phyloP scores from a whole-genome alignment of 768 basidiomycete species.

The Naganishia onofrii region DNA sequence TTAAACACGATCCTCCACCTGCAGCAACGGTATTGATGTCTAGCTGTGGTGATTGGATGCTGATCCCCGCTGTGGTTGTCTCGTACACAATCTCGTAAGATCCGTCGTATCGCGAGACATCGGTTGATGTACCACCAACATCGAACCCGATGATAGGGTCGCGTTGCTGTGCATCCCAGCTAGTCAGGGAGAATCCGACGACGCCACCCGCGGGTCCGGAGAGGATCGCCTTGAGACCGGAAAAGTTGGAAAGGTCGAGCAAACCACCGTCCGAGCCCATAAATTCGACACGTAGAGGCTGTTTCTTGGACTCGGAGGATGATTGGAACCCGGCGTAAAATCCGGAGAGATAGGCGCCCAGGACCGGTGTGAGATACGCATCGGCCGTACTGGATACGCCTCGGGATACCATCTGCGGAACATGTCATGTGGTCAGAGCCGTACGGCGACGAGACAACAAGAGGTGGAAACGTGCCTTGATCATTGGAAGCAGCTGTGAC shows the following conservation, averaged over 20 bases:
- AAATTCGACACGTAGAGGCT: conserved; percentile 65
- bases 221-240: conserved; percentile 86
- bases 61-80: conserved; percentile 90
- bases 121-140: conserved; percentile 83
- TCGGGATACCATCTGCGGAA: conserved; percentile 69
- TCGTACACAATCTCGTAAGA: conserved; percentile 90
- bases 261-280: conserved; percentile 79
- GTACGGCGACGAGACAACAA: too few species aligned
- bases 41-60: conserved; percentile 85
- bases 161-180: conserved; percentile 76
- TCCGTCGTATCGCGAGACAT: conserved; percentile 89
- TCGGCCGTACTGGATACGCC: conserved; percentile 90
- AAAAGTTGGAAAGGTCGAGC: conserved; percentile 63
- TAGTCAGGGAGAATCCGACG: conserved; percentile 85
- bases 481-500: conserved; percentile 55
- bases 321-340: conserved; percentile 89
- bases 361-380: conserved; percentile 89
- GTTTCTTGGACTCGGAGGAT: conserved; percentile 57
- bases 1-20: conserved; percentile 85
- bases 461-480: conserved; percentile 24
- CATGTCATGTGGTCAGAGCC: background rate
- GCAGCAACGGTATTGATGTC: conserved; percentile 87
- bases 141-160: conserved; percentile 72
- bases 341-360: conserved; percentile 77
- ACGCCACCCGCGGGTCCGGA: conserved; percentile 90